Percentiles rank a stretch among this genome's conserved stretches.
phyloP scores from a whole-genome alignment of 371 early-diverging fungal genomes.

The Mortierella sp. region DNA sequence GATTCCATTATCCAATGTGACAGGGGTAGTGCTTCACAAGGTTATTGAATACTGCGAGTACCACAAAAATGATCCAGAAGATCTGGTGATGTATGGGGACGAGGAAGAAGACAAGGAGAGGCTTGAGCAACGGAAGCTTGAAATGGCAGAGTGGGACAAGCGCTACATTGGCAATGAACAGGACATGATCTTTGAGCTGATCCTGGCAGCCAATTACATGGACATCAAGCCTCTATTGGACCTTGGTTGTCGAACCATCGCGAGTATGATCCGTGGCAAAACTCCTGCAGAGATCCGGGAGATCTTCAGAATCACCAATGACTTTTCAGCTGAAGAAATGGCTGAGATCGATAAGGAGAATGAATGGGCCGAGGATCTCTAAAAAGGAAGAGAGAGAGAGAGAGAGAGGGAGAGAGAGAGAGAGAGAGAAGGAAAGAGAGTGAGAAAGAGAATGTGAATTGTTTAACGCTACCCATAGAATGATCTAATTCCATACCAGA shows the following conservation, averaged over 20 bases:
- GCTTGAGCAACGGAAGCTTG: slow-evolving; percentile 69
- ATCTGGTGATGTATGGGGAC: too few species aligned
- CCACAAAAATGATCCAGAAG: slow-evolving; percentile 76
- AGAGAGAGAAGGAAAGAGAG: too few species aligned
- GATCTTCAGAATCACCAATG: slow-evolving; percentile 93
- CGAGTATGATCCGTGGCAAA: slow-evolving; percentile 97
- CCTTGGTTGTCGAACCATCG: slow-evolving; percentile 96
- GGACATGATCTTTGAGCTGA: slow-evolving; percentile 82
- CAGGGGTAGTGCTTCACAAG: slow-evolving; percentile 73
- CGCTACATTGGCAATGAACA: slow-evolving; percentile 83
- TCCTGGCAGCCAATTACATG: slow-evolving; percentile 94
- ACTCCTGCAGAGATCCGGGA: slow-evolving; percentile 93
- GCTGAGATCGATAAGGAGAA: slow-evolving; percentile 80
- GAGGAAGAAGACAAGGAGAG: slow-evolving; percentile 68
- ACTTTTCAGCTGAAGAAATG: slow-evolving; percentile 88
- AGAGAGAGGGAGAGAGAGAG: too few species aligned
- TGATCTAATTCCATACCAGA: too few species aligned
- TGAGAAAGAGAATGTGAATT: too few species aligned
- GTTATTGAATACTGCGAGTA: slow-evolving; percentile 87
- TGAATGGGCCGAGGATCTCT: slow-evolving; percentile 90
- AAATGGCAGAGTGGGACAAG: slow-evolving; percentile 87
- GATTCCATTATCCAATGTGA: slow-evolving; percentile 85
- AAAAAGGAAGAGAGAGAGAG: slow-evolving; percentile 30
- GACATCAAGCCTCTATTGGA: slow-evolving; percentile 96
- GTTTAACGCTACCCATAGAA: too few species aligned